phyloP scores from a whole-genome alignment of 2,329 filamentous ascomycete species.

The Sclerotinia glacialis region DNA sequence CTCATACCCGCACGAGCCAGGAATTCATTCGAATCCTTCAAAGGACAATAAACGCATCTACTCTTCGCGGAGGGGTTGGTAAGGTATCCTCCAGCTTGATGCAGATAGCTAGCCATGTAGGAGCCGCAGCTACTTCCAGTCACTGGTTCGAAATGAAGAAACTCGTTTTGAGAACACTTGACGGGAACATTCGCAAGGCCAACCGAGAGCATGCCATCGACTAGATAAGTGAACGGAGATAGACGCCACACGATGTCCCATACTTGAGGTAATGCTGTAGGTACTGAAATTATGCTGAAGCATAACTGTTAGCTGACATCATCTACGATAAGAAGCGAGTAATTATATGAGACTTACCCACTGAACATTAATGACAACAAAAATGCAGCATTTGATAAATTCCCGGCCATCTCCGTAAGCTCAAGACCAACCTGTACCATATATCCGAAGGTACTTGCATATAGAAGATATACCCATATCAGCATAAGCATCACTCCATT shows the following conservation, averaged over 20 bases:
- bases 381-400: constrained; percentile 74
- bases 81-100: constrained; percentile 44
- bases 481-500: constrained; percentile 78
- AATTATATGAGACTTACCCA: constrained; percentile 23
- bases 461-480: constrained; percentile 71
- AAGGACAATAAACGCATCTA: constrained; percentile 61
- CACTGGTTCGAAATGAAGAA: constrained; percentile 44
- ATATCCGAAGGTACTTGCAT: constrained; percentile 76
- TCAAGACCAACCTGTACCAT: constrained; percentile 75
- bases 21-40: constrained; percentile 56
- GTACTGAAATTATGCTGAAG: constrained; percentile 62
- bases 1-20: constrained; percentile 56
- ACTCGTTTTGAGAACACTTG: constrained; percentile 56
- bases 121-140: constrained; percentile 55
- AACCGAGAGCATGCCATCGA: constrained; percentile 67
- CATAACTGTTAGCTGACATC: background rate
- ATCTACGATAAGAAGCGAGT: background rate
- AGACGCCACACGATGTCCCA: constrained; percentile 85
- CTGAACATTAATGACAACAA: constrained; percentile 72
- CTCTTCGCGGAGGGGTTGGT: constrained; percentile 57
- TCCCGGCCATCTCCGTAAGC: constrained; percentile 70
- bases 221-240: constrained; percentile 79
- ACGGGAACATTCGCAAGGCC: constrained; percentile 67
- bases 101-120: constrained; percentile 55
- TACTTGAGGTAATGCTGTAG: constrained; percentile 63